A percentile compares a stretch with the other conserved stretches of the same genome.
phyloP scores from a whole-genome alignment of 805 yeast genomes.

The Wickerhamiella shivajii region DNA sequence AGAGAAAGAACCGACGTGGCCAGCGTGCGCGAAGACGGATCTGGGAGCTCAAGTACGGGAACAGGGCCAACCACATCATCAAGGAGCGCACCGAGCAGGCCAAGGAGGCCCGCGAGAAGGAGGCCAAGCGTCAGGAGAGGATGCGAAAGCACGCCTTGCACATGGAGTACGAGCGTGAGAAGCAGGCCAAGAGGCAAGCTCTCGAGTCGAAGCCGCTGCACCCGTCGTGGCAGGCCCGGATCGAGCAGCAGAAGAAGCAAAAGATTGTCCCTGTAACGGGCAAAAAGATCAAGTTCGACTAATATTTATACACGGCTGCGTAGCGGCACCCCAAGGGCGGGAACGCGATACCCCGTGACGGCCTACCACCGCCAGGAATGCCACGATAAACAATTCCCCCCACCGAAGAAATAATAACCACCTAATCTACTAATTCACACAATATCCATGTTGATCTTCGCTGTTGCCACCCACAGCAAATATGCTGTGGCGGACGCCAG shows the following conservation, averaged over 20 bases:
- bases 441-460: too few species aligned
- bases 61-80: constrained; percentile 66
- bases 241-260: constrained; percentile 49
- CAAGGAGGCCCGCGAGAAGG: constrained; percentile 32
- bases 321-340: too few species aligned
- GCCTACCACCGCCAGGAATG: too few species aligned
- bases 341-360: too few species aligned
- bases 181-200: constrained; percentile 19
- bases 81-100: constrained; percentile 42
- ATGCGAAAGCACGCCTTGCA: constrained; percentile 8
- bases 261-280: constrained; percentile 62
- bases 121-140: constrained; percentile 9
- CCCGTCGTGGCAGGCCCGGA: constrained; percentile 98
- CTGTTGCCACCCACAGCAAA: too few species aligned
- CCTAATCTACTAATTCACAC: too few species aligned
- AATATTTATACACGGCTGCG: too few species aligned
- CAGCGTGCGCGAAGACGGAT: constrained; percentile 94
- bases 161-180: constrained; percentile 8
- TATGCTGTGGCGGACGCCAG: too few species aligned
- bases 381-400: too few species aligned
- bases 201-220: constrained; percentile 36
- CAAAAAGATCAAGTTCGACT: constrained; percentile 69
- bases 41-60: constrained; percentile 87
- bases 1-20: constrained; percentile 82
- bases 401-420: too few species aligned